Conservation (phyloP, 208 protist genomes). For the Angomonas ambiguus region DNA sequence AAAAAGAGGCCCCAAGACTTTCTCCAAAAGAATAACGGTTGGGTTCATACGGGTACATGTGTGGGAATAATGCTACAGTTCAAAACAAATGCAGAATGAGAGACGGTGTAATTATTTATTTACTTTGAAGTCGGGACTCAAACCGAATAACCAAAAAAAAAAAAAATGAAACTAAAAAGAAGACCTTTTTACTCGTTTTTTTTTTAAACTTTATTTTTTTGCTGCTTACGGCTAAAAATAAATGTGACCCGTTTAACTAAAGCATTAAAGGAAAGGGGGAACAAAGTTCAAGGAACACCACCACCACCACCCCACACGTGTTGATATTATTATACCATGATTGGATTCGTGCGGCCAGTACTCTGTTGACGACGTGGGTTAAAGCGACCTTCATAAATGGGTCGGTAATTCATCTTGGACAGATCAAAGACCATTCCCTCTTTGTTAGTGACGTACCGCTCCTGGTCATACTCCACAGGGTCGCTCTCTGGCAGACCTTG, state of each 20-base stretch:
- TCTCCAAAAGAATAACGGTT: too few species aligned
- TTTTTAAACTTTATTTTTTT: not conserved
- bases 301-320: too few species aligned
- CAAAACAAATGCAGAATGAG: too few species aligned
- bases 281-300: too few species aligned
- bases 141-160: not conserved
- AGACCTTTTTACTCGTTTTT: not conserved
- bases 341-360: slow-evolving; percentile 81
- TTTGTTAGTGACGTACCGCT: slow-evolving; percentile 86
- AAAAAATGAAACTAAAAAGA: not conserved
- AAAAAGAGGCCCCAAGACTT: too few species aligned
- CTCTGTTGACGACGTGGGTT: slow-evolving; percentile 76
- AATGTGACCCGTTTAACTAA: too few species aligned
- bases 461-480: slow-evolving; percentile 87
- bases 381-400: slow-evolving; percentile 82
- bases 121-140: not conserved
- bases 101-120: too few species aligned
- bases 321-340: slow-evolving; percentile 71
- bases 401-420: slow-evolving; percentile 85
- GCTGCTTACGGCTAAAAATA: not conserved
- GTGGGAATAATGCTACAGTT: too few species aligned
- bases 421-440: slow-evolving; percentile 83
- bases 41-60: too few species aligned
- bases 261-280: not conserved
- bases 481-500: slow-evolving; percentile 64